Base-by-base conservation (phyloP, 805 yeast genomes). In the Saturnispora gosingensis region DNA sequence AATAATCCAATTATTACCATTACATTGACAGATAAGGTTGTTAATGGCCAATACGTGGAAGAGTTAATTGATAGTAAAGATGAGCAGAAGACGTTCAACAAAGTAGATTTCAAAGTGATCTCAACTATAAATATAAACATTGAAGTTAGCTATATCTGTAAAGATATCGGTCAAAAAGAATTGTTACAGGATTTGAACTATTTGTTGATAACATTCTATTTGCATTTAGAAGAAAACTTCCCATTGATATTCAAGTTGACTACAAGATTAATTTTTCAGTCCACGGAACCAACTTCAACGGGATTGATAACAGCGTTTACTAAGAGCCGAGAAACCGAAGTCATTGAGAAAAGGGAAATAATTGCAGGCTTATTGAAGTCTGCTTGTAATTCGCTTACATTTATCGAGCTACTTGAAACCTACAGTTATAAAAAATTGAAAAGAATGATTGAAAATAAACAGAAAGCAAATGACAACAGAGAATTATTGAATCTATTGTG, bases 231-330 rank as follows among this genome's bases (percentile, higher is more conserved):
- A 44, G n/a, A 43, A 4, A 30, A 38, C 3, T 53, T 56, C n/a
- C 72, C 72, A 1, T 45, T 68, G 24, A 59, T 60, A 15, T 65
- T 66, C 42, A 64, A 67, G 9, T 61, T 55, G 51, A 50, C 59
- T 39, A 54, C 64, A n/a, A 51, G 67, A 32, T 34, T 52, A 9
- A 57, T 52, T 8, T 55, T 60, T 43, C 48, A 34, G 16, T 47
- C 50, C 20, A 56, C 66, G 8, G 57, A 53, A 34, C 53, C 53
- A 20, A 28, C 46, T 2, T 51, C 58, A 28, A 46, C 51, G 1
- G 53, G 58, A 2, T 43, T 61, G 4, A 53, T 56, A 15, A 55
- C 55, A 38, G 54, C 61, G 3, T 57, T 59, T 15, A 51, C 50
- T 10, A 61, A 56, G 45, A 54, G 60, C 20, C 38, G 25, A 6